Evolutionary conservation across 75 land plant species (phyloP).

Genomic region (Pinus albicaulis): DNA sequence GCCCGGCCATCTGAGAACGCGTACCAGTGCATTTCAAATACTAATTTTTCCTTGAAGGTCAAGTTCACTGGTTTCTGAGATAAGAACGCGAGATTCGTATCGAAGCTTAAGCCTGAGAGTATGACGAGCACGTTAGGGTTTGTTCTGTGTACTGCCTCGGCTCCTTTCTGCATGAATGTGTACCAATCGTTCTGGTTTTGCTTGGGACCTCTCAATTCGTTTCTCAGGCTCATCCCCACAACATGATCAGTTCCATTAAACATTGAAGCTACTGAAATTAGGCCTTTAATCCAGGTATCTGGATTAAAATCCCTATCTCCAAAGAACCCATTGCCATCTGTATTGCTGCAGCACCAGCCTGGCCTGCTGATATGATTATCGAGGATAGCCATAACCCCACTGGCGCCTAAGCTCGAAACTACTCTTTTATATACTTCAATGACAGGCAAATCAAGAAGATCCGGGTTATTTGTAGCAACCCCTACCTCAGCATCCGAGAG

Average conservation of each 20-base stretch:
- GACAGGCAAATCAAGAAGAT: slow-evolving; percentile 16
- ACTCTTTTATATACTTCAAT: slow-evolving; percentile 27
- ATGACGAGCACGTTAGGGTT: slow-evolving; percentile 74
- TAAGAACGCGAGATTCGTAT: slow-evolving; percentile 64
- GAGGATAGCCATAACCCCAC: slow-evolving; percentile 68
- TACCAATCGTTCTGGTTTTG: slow-evolving; percentile 46
- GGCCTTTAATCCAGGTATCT: slow-evolving; percentile 66
- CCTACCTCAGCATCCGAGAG: slow-evolving; percentile 39
- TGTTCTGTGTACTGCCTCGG: slow-evolving; percentile 71
- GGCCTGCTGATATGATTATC: slow-evolving; percentile 93
- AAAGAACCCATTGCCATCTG: slow-evolving; percentile 89
- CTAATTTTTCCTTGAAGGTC: slow-evolving; percentile 46
- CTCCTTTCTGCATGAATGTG: slow-evolving; percentile 78
- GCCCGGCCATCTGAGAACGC: slow-evolving; percentile 38
- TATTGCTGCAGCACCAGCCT: slow-evolving; percentile 73
- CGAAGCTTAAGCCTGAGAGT: slow-evolving; percentile 61
- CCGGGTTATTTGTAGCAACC: slow-evolving; percentile 6
- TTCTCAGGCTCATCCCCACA: slow-evolving; percentile 85
- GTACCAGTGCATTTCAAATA: slow-evolving; percentile 91
- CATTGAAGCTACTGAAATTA: slow-evolving; percentile 53
- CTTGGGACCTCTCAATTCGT: slow-evolving; percentile 81
- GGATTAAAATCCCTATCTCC: slow-evolving; percentile 74
- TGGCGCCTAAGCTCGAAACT: slow-evolving; percentile 39
- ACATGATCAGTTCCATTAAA: slow-evolving; percentile 52
- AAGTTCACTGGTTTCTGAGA: slow-evolving; percentile 20